phyloP scores from a whole-genome alignment of 768 basidiomycete species.

The Antrodiella citrinella region DNA sequence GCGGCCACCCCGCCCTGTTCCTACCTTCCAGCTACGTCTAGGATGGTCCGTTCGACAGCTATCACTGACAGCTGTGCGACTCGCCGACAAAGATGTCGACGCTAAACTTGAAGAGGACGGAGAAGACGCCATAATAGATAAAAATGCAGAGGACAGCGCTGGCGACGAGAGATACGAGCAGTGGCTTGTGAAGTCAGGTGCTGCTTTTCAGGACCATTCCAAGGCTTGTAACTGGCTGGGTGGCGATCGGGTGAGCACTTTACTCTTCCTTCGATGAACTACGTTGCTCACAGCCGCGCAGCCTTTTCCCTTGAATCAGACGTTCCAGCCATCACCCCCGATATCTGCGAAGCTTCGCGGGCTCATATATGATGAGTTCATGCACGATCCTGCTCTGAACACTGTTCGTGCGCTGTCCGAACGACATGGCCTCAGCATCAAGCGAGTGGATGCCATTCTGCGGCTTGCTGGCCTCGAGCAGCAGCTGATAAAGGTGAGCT shows the following conservation, averaged over 20 bases:
- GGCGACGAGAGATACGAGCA: slow-evolving; percentile 13
- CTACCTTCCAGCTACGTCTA: slow-evolving; percentile 3
- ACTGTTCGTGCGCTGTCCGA: slow-evolving; percentile 54
- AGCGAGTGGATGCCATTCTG: slow-evolving; percentile 77
- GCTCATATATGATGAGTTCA: slow-evolving; percentile 52
- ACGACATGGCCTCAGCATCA: slow-evolving; percentile 58
- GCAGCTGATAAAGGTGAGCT: slow-evolving; percentile 62
- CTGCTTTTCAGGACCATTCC: slow-evolving; percentile 33
- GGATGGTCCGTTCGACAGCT: slow-evolving; percentile 3
- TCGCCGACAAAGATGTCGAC: slow-evolving; percentile 5
- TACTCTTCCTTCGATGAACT: slow-evolving; percentile 5
- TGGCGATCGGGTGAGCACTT: slow-evolving; percentile 40
- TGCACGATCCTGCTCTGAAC: slow-evolving; percentile 47
- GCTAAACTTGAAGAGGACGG: slow-evolving; percentile 11
- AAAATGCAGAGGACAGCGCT: slow-evolving; percentile 17
- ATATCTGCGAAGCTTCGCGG: slow-evolving; percentile 54
- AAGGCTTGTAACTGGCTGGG: slow-evolving; percentile 58
- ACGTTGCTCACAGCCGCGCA: slow-evolving; percentile 22
- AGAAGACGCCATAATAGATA: slow-evolving; percentile 14
- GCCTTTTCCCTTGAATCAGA: slow-evolving; percentile 84
- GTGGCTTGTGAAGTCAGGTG: slow-evolving; percentile 37
- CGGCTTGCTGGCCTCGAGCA: slow-evolving; percentile 74
- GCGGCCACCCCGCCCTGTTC: slow-evolving; percentile 4
- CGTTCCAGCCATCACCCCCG: slow-evolving; percentile 75
- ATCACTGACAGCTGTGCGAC: slow-evolving; percentile 7